These are phyloP conservation scores for Komagataea norvegica DNA, from an alignment of 1,139 yeast genomes.

Conservation along the genomic window DNA sequence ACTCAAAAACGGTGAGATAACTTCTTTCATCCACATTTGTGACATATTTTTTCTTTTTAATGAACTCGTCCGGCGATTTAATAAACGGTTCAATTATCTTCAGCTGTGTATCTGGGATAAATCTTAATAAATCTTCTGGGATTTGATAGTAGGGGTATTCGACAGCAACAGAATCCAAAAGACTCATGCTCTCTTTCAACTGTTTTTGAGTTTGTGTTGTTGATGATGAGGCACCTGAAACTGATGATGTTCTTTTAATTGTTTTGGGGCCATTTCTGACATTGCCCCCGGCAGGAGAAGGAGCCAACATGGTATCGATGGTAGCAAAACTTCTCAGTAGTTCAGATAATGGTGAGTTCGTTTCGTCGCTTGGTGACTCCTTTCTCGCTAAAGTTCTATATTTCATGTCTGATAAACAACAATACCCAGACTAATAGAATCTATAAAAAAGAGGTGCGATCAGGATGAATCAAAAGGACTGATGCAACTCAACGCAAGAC, in stretches of 20 bases:
- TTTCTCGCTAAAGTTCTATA: constrained; percentile 8
- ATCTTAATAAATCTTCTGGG: constrained; percentile 19
- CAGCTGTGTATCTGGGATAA: constrained; percentile 31
- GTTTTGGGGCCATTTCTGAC: neutral
- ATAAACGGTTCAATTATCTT: constrained; percentile 26
- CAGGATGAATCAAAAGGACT: neutral
- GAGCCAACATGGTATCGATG: neutral
- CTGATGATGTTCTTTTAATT: constrained; percentile 6
- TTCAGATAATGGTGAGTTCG: constrained; percentile 1
- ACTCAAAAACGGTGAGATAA: constrained; percentile 70
- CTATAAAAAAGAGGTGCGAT: too few species aligned
- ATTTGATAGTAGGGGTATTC: constrained; percentile 28
- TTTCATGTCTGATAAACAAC: too few species aligned
- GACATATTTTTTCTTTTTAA: constrained; percentile 56
- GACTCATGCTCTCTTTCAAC: constrained; percentile 3
- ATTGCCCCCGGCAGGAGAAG: neutral
- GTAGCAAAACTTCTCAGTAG: constrained; percentile 2
- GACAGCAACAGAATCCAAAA: constrained; percentile 16
- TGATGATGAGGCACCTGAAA: neutral
- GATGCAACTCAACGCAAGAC: neutral
- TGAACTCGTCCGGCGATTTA: constrained; percentile 22
- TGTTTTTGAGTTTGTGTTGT: constrained; percentile 5
- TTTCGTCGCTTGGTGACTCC: neutral
- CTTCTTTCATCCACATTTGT: constrained; percentile 70
- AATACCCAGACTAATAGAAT: too few species aligned